Conservation (phyloP, 78 protist species). For the Dictyostelium intermedium region DNA sequence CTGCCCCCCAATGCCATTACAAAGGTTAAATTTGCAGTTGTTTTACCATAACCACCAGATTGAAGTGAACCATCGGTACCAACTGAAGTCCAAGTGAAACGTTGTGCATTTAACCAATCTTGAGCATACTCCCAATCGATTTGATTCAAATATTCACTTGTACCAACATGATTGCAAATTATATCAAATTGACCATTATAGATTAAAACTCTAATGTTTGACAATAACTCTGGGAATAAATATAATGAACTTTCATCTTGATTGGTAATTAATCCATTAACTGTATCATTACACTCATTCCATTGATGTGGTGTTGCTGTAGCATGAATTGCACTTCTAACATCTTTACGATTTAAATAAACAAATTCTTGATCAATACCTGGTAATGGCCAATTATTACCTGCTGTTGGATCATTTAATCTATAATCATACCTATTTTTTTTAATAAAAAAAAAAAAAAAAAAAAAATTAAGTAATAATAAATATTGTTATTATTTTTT, state of each 20-base stretch:
- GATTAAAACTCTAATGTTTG: background rate
- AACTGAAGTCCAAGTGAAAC: constrained; percentile 28
- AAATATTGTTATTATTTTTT: no score
- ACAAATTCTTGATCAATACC: background rate
- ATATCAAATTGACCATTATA: constrained; percentile 72
- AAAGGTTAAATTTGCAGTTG: constrained; percentile 32
- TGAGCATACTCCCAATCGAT: constrained; percentile 30
- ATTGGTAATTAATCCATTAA: background rate
- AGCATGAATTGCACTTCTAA: constrained; percentile 37
- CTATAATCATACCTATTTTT: constrained; percentile 15
- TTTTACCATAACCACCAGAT: constrained; percentile 45
- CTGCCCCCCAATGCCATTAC: background rate
- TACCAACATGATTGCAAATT: constrained; percentile 74
- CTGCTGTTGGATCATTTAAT: constrained; percentile 40
- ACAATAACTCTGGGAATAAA: constrained; percentile 4
- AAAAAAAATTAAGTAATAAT: no score
- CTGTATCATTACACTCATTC: constrained; percentile 50
- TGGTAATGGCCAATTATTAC: constrained; percentile 52
- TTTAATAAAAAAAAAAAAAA: no score
- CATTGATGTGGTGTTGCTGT: background rate
- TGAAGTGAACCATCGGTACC: background rate
- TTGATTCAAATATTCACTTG: constrained; percentile 14
- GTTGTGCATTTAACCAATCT: constrained; percentile 18
- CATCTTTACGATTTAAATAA: background rate
- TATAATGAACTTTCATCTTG: constrained; percentile 44